Evolutionary conservation across 371 early-diverging fungal genomes (phyloP).

Genomic region (Syncephalastrum racemosum): DNA sequence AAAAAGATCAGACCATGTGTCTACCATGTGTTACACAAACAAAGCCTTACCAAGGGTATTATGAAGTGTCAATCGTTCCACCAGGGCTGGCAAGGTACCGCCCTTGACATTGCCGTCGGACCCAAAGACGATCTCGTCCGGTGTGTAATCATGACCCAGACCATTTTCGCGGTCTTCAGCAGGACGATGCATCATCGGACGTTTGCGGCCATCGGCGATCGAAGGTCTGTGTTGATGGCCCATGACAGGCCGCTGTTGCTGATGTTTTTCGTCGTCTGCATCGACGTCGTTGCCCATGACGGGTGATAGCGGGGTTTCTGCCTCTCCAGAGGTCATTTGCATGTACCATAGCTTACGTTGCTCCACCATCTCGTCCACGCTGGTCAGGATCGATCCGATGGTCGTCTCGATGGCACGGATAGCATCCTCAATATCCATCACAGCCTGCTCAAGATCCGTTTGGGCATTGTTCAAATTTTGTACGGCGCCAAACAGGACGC

Average conservation of each 20-base stretch:
- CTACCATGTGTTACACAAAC: constrained; percentile 4
- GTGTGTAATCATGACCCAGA: constrained; percentile 68
- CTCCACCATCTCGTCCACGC: constrained; percentile 39
- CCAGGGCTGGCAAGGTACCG: constrained; percentile 80
- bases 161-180: no score
- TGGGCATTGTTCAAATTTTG: constrained; percentile 58
- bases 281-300: no score
- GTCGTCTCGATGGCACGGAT: constrained; percentile 40
- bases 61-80: constrained; percentile 89
- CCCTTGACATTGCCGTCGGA: constrained; percentile 82
- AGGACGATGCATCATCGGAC: no score
- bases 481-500: constrained; percentile 64
- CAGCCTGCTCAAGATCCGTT: constrained; percentile 22
- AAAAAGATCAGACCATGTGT: constrained; percentile 1
- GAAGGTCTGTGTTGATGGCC: no score
- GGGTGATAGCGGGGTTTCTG: no score
- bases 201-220: no score
- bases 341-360: constrained; percentile 38
- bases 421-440: constrained; percentile 40
- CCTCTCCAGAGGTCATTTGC: neutral
- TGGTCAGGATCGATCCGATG: constrained; percentile 34
- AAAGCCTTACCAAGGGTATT: constrained; percentile 51
- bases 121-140: constrained; percentile 74
- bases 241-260: no score
- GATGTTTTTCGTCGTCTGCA: no score